phyloP scores from a whole-genome alignment of 139 green algal genomes.

The Chlamydomonas sp. region DNA sequence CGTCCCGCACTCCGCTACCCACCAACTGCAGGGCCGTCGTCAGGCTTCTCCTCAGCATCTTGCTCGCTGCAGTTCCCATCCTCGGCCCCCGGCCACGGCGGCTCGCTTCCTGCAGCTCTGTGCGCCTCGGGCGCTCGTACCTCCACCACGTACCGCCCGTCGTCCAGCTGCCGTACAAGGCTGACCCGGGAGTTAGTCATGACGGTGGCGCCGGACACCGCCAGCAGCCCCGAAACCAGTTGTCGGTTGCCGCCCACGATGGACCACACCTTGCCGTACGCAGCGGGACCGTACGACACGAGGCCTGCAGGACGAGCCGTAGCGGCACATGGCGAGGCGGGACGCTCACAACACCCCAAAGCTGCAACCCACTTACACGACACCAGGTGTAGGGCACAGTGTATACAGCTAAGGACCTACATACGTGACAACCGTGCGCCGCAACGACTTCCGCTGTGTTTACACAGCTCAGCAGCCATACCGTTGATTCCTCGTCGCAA shows the following conservation, averaged over 20 bases:
- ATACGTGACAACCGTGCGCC: too few relatives aligned
- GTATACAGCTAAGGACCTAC: too few relatives aligned
- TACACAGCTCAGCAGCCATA: too few relatives aligned
- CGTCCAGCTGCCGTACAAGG: not conserved
- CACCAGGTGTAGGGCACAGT: too few relatives aligned
- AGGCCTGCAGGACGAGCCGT: conserved; percentile 44
- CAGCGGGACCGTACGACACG: conserved; percentile 70
- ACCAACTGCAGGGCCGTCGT: too few relatives aligned
- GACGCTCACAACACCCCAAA: not conserved
- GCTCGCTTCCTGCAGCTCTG: too few relatives aligned
- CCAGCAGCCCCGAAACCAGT: conserved; percentile 49
- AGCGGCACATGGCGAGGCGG: not conserved
- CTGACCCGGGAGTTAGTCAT: not conserved
- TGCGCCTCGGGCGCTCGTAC: not conserved
- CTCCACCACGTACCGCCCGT: not conserved
- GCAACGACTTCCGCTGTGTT: too few relatives aligned
- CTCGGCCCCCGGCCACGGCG: too few relatives aligned
- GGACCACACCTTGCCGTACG: conserved; percentile 18
- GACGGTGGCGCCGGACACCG: conserved; percentile 29
- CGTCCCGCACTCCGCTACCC: too few relatives aligned
- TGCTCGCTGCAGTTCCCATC: too few relatives aligned
- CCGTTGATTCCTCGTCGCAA: too few relatives aligned
- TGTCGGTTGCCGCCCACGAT: conserved; percentile 67
- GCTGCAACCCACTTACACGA: not conserved
- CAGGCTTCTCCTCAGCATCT: too few relatives aligned